Conservation (phyloP, 306 rosid species). For the Lathyrus sativus region DNA sequence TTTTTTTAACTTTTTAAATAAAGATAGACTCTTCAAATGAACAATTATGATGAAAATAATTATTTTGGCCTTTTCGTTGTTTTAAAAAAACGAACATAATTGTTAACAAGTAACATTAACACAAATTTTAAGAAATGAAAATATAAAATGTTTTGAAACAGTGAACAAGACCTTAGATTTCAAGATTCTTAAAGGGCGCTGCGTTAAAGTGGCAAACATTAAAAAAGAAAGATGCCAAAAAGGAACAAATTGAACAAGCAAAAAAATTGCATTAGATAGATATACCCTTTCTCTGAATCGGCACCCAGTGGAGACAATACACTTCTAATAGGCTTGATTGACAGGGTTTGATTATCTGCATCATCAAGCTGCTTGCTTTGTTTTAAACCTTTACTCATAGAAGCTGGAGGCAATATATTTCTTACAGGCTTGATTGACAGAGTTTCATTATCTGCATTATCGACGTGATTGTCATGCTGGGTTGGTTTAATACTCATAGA, state of each 20-base stretch:
- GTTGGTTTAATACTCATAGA: constrained; percentile 31
- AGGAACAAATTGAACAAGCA: neutral
- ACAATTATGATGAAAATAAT: neutral
- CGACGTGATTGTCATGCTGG: constrained; percentile 34
- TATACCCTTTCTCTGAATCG: constrained; percentile 66
- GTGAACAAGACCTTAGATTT: neutral
- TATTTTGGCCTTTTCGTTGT: neutral
- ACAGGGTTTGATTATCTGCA: constrained; percentile 30
- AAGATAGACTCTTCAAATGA: neutral
- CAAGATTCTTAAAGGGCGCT: constrained; percentile 21
- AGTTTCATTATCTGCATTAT: constrained; percentile 36
- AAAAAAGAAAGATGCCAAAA: neutral
- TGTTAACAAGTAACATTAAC: neutral
- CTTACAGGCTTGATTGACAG: constrained; percentile 25
- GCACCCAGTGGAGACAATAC: constrained; percentile 49
- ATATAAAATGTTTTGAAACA: neutral
- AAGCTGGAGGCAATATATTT: constrained; percentile 37
- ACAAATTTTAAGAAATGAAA: too few species aligned
- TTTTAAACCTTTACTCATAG: too few species aligned
- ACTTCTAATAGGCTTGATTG: constrained; percentile 34
- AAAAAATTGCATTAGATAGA: constrained; percentile 9
- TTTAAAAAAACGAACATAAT: neutral
- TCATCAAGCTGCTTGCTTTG: constrained; percentile 43
- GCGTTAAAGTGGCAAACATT: constrained; percentile 2
- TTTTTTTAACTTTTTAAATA: neutral